phyloP scores from a whole-genome alignment of 148 eudicot species.

The Fagopyrum homotropicum region DNA sequence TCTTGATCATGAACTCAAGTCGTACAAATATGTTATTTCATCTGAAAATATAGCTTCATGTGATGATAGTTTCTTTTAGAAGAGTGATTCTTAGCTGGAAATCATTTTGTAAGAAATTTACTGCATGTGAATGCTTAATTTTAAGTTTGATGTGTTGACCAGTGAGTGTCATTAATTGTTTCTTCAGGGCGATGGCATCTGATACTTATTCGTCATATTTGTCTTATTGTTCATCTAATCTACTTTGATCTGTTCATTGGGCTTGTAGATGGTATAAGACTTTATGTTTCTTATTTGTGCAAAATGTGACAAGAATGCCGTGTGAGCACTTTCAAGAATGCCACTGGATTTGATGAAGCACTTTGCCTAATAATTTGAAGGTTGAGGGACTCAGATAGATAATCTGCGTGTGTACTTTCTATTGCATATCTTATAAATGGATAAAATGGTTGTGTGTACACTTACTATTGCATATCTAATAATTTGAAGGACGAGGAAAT shows the following conservation, averaged over 20 bases:
- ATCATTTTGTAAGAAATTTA: not conserved
- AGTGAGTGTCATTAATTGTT: slow-evolving; percentile 2
- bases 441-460: not conserved
- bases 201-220: not conserved
- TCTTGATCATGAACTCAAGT: not conserved
- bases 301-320: slow-evolving; percentile 74
- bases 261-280: not conserved
- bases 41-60: not conserved
- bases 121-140: not conserved
- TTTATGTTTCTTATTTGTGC: not conserved
- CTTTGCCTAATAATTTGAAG: slow-evolving; percentile 62
- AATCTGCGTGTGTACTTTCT: no score
- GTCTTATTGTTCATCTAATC: not conserved
- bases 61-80: no score
- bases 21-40: not conserved
- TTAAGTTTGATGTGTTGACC: not conserved
- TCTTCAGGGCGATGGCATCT: not conserved
- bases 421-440: not conserved
- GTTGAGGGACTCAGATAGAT: slow-evolving; percentile 52
- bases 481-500: not conserved
- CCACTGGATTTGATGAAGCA: slow-evolving; percentile 61
- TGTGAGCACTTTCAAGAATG: slow-evolving; percentile 83
- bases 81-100: not conserved
- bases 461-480: not conserved
- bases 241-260: not conserved